These are phyloP conservation scores for Acacia acuminata DNA, from an alignment of 306 rosid species.

Conservation along the genomic window DNA sequence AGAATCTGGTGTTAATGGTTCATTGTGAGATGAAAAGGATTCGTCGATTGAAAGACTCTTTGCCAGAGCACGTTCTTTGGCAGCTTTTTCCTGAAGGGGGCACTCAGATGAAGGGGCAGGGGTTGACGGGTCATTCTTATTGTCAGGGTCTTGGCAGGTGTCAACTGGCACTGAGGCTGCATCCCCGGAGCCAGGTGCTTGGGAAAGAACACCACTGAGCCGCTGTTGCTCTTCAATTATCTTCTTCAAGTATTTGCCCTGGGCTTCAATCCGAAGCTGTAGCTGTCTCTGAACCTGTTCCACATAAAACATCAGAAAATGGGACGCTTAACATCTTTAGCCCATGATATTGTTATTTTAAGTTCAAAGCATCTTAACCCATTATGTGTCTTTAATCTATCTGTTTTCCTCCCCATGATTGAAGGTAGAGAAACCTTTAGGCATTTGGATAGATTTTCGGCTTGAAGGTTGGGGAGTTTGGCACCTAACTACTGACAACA, in stretches of 20 bases:
- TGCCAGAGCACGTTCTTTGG: constrained; percentile 63
- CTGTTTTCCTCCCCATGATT: constrained; percentile 1
- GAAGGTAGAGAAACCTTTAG: background rate
- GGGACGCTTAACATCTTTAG: constrained; percentile 12
- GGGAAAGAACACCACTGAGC: constrained; percentile 80
- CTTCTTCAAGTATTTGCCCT: constrained; percentile 95
- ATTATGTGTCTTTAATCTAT: constrained; percentile 9
- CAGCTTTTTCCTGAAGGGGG: constrained; percentile 62
- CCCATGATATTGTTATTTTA: background rate
- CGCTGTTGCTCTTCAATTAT: constrained; percentile 97
- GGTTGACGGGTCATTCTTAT: constrained; percentile 83
- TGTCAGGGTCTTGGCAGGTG: constrained; percentile 54
- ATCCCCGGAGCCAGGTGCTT: constrained; percentile 54
- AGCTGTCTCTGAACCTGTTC: constrained; percentile 97
- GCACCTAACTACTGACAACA: background rate
- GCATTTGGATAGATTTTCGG: background rate
- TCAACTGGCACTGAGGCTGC: constrained; percentile 49
- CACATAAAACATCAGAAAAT: constrained; percentile 2
- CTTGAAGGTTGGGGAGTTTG: background rate
- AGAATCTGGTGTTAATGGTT: constrained; percentile 92
- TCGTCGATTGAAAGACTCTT: constrained; percentile 72
- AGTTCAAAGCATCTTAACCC: background rate
- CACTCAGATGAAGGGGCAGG: constrained; percentile 77
- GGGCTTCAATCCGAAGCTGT: constrained; percentile 93
- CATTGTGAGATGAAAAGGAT: constrained; percentile 81